Percentiles rank a stretch among this genome's conserved stretches.
These are phyloP conservation scores for Gracilaria caudata DNA, from an alignment of 23 red algal genomes.

Conservation along the genomic window DNA sequence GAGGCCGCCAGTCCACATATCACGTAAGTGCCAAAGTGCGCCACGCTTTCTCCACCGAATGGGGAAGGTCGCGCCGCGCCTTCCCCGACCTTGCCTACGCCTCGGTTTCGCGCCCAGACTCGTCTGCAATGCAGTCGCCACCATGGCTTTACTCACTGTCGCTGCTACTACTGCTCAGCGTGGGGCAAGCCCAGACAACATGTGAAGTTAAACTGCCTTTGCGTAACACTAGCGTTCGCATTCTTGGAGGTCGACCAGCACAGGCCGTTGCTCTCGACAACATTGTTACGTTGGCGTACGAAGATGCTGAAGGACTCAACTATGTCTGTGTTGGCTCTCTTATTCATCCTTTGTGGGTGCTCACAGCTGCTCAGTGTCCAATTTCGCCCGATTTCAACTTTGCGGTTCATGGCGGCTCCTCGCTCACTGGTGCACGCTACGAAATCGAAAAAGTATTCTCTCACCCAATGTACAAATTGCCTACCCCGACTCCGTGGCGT, in stretches of 20 bases:
- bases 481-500: slow-evolving; percentile 6
- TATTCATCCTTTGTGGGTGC: slow-evolving; percentile 44
- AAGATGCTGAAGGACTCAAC: background rate
- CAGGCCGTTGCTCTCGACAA: slow-evolving; percentile 37
- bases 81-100: background rate
- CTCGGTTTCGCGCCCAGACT: background rate
- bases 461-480: slow-evolving; percentile 27
- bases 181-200: background rate
- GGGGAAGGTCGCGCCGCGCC: slow-evolving; percentile 7
- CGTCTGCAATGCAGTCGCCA: background rate
- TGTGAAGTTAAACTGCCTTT: slow-evolving; percentile 18
- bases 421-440: slow-evolving; percentile 1
- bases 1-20: slow-evolving; percentile 6
- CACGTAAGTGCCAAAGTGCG: background rate
- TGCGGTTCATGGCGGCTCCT: slow-evolving; percentile 3
- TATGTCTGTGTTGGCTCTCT: slow-evolving; percentile 53
- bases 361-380: slow-evolving; percentile 61
- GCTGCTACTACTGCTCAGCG: background rate
- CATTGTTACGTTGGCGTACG: slow-evolving; percentile 36
- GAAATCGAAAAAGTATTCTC: background rate
- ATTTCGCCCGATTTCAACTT: slow-evolving; percentile 18
- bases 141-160: slow-evolving; percentile 2
- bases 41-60: background rate
- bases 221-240: slow-evolving; percentile 31
- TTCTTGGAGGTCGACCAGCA: slow-evolving; percentile 38